Evolutionary conservation across 768 basidiomycete species (phyloP).

Genomic region (Kwoniella newhampshirensis): DNA sequence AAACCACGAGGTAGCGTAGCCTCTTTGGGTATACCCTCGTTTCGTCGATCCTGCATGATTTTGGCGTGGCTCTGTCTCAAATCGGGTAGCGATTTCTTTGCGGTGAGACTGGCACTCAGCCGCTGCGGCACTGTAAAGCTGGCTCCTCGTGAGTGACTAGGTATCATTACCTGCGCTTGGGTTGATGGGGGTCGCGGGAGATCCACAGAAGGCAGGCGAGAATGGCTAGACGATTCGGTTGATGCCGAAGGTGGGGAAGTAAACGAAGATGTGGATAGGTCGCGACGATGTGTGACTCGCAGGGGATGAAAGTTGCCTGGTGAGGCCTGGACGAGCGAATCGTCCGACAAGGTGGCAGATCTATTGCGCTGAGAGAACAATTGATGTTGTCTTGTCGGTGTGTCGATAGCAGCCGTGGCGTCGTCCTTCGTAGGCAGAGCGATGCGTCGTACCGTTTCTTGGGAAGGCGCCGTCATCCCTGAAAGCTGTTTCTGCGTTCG

Average conservation of each 20-base stretch:
- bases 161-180: constrained; percentile 6
- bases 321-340: constrained; percentile 19
- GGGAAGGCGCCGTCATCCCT: constrained; percentile 22
- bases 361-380: constrained; percentile 18
- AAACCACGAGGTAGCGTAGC: constrained; percentile 30
- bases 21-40: constrained; percentile 21
- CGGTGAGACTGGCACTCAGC: constrained; percentile 39
- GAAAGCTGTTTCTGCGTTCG: constrained; percentile 3
- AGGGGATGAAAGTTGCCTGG: constrained; percentile 1
- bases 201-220: constrained; percentile 61
- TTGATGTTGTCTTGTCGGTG: constrained; percentile 9
- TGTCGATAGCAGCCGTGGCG: background rate
- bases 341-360: constrained; percentile 24
- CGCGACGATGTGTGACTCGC: constrained; percentile 18
- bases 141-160: constrained; percentile 44
- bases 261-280: constrained; percentile 27
- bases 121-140: constrained; percentile 47
- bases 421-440: constrained; percentile 19
- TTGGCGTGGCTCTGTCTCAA: constrained; percentile 60
- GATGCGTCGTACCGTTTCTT: constrained; percentile 29
- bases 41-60: constrained; percentile 52
- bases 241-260: constrained; percentile 31
- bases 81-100: constrained; percentile 86
- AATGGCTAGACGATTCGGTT: constrained; percentile 52
- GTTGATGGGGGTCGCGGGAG: constrained; percentile 49